Percentiles rank a stretch among this genome's conserved stretches.
phyloP scores from a whole-genome alignment of 2,329 filamentous ascomycete species.

The Neonectria sp. region DNA sequence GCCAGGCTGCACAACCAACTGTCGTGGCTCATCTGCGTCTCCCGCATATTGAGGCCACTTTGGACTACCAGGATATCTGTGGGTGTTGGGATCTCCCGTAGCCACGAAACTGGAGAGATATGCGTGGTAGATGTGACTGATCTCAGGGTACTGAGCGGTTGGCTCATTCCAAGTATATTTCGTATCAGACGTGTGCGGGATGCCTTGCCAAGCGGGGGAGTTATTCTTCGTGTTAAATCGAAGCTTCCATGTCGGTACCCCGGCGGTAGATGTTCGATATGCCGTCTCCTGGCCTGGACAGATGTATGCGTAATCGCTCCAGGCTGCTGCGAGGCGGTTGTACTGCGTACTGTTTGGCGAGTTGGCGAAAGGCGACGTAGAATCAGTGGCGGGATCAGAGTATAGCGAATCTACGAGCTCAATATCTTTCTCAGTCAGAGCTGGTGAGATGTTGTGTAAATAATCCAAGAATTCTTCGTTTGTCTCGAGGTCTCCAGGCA shows the following conservation, averaged over 20 bases:
- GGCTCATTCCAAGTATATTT: slow-evolving; percentile 56
- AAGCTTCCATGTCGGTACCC: slow-evolving; percentile 55
- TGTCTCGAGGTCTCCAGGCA: slow-evolving; percentile 52
- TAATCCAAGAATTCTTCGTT: slow-evolving; percentile 55
- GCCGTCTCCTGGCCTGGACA: slow-evolving; percentile 62
- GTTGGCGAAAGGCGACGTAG: slow-evolving; percentile 53
- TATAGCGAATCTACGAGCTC: slow-evolving; percentile 50
- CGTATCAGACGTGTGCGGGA: slow-evolving; percentile 56
- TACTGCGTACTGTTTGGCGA: slow-evolving; percentile 61
- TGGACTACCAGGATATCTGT: slow-evolving; percentile 39
- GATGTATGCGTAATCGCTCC: slow-evolving; percentile 62
- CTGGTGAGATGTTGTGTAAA: slow-evolving; percentile 53
- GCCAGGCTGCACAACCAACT: slow-evolving; percentile 52
- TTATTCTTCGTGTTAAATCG: slow-evolving; percentile 57
- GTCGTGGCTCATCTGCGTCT: slow-evolving; percentile 25
- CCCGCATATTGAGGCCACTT: slow-evolving; percentile 39
- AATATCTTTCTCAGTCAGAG: slow-evolving; percentile 50
- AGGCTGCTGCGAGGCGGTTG: slow-evolving; percentile 59
- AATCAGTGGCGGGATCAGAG: slow-evolving; percentile 52
- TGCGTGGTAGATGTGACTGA: slow-evolving; percentile 55
- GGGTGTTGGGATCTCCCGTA: slow-evolving; percentile 52
- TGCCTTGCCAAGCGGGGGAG: slow-evolving; percentile 53
- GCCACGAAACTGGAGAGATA: slow-evolving; percentile 57
- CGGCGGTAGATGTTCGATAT: slow-evolving; percentile 52
- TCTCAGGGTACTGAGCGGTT: slow-evolving; percentile 52